Percentiles rank a stretch among this genome's conserved stretches.
Evolutionary conservation across 75 land plant genomes (phyloP).

Genomic region (Pinus tabuliformis): DNA sequence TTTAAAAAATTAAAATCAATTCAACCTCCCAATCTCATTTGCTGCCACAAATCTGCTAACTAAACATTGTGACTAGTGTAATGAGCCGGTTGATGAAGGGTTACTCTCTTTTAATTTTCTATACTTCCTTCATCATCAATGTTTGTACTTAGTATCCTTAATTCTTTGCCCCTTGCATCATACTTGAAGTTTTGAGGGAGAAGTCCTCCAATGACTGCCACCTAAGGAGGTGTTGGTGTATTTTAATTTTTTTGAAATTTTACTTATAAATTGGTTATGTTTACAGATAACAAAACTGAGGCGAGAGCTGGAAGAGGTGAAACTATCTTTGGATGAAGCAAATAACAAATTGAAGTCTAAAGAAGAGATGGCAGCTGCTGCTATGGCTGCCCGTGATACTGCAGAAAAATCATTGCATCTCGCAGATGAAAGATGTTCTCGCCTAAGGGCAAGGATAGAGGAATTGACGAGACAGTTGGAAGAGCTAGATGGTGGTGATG

Average conservation of each 20-base stretch:
- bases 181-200: neutral
- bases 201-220: neutral
- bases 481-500: constrained; percentile 49
- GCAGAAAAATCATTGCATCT: constrained; percentile 86
- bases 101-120: too few relatives aligned
- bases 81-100: too few relatives aligned
- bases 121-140: too few relatives aligned
- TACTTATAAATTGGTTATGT: neutral
- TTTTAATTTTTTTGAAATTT: neutral
- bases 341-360: constrained; percentile 84
- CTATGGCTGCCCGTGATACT: constrained; percentile 89
- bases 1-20: too few relatives aligned
- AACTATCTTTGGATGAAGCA: constrained; percentile 55
- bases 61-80: too few relatives aligned
- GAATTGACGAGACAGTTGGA: constrained; percentile 83
- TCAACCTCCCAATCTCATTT: too few relatives aligned
- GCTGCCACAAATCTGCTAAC: too few relatives aligned
- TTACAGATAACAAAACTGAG: constrained; percentile 64
- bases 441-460: constrained; percentile 84
- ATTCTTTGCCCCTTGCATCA: too few relatives aligned
- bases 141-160: too few relatives aligned
- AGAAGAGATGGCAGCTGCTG: constrained; percentile 94
- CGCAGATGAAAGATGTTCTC: constrained; percentile 75
- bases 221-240: neutral
- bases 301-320: constrained; percentile 62